phyloP scores from a whole-genome alignment of 306 rosid species.

The Biancaea sappan region DNA sequence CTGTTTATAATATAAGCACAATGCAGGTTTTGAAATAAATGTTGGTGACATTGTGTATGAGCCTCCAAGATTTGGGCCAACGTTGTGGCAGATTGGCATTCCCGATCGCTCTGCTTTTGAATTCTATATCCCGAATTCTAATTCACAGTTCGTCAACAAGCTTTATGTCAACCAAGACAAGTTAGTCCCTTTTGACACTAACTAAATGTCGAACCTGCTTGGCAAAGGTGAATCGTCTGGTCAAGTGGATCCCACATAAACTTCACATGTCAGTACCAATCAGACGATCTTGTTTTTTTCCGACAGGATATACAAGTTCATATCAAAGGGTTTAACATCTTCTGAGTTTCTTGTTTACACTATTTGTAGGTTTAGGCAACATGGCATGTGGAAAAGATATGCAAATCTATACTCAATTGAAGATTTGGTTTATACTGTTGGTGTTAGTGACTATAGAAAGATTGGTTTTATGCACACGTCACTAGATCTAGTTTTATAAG shows the following conservation, averaged over 20 bases:
- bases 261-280: no score
- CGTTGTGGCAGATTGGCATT: constrained; percentile 86
- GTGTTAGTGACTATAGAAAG: constrained; percentile 60
- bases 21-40: constrained; percentile 55
- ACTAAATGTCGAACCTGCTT: background rate
- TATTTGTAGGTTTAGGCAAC: constrained; percentile 67
- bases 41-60: constrained; percentile 57
- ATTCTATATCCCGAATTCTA: constrained; percentile 77
- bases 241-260: no score
- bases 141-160: constrained; percentile 66
- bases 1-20: background rate
- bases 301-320: no score
- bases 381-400: constrained; percentile 90
- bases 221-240: no score
- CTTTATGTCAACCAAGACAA: constrained; percentile 69
- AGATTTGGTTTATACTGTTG: constrained; percentile 67
- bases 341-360: background rate
- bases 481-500: constrained; percentile 52
- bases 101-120: constrained; percentile 86
- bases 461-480: constrained; percentile 92
- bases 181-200: constrained; percentile 38
- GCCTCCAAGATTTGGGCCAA: constrained; percentile 81
- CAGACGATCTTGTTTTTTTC: no score
- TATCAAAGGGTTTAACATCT: no score
- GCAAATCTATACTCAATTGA: constrained; percentile 64